Base-by-base conservation (phyloP, 2,329 filamentous ascomycete species). In the Epicoccum sorghinum region DNA sequence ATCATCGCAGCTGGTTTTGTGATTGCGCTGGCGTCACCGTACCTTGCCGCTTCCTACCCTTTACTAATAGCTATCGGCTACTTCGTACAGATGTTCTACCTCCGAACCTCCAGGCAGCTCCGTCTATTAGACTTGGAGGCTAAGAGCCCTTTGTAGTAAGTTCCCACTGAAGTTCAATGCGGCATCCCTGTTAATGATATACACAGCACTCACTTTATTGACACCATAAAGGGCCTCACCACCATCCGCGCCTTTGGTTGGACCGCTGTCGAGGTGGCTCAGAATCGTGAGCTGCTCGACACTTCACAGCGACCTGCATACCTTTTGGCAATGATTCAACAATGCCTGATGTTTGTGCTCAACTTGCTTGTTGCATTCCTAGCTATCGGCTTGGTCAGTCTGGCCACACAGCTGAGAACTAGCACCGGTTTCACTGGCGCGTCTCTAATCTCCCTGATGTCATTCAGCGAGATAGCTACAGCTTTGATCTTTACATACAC, bases 91-190 rank as follows among this genome's bases (percentile, higher is more conserved):
- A 69, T 61, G 23, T 72, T 73, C 59, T 80, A 80, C 49, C 70
- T 80, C 1, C 72, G 71, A 4, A 79, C 77, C 4, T 76, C 74
- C 12, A 67, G 78, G 2, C 77, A 79, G 55, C 52, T 80, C 5
- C 75, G 82, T 47, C 69, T 81, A 7, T 65, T 83, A 6, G 82
- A 83, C 57, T 72, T 83, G 0, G 81, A 83, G 60, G 69, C 74
- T 23, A 77, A 78, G 49, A 70, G 74, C 0, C 77, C 79, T 0
- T 66, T 83, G 0, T 81, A 78, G 45, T 68, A 40, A 41, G 38
- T 41, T 9, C 12, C 4, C 3, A 4, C 38, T 4, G 6, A 27
- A 57, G 23, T 67, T 5, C 14, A 3, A 23, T 18, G 23, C 27
- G 9, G 5, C 5, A 10, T 4, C 10, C 27, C 7, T 12, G 1